Evolutionary conservation across 2,329 filamentous ascomycete species (phyloP).

Genomic region (Neopestalotiopsis rosae): DNA sequence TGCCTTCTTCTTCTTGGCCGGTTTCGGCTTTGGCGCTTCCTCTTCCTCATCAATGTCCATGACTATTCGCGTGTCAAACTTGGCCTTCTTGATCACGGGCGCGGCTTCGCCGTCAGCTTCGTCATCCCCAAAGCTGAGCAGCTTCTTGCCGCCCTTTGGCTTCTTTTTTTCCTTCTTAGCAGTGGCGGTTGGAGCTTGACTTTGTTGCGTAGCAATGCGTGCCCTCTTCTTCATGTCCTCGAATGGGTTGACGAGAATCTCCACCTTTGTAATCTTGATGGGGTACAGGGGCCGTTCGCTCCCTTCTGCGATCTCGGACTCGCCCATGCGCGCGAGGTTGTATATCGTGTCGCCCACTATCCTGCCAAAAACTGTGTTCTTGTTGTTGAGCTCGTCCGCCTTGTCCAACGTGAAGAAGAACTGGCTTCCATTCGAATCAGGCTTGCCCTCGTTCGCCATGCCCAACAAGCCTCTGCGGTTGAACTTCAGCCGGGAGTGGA

Average conservation of each 20-base stretch:
- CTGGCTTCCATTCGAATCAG: constrained; percentile 88
- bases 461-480: constrained; percentile 87
- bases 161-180: constrained; percentile 67
- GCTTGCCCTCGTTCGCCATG: constrained; percentile 89
- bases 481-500: constrained; percentile 91
- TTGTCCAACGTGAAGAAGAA: constrained; percentile 95
- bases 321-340: constrained; percentile 92
- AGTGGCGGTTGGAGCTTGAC: constrained; percentile 47
- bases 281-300: constrained; percentile 87
- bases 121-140: constrained; percentile 79
- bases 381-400: constrained; percentile 82
- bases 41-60: constrained; percentile 59
- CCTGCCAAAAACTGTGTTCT: constrained; percentile 93
- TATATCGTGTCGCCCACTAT: constrained; percentile 95
- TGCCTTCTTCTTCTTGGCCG: constrained; percentile 35
- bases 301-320: constrained; percentile 79
- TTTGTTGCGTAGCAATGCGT: constrained; percentile 55
- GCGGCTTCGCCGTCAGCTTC: constrained; percentile 63
- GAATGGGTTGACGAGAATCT: constrained; percentile 83
- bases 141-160: constrained; percentile 75
- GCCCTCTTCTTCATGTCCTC: constrained; percentile 78
- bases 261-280: constrained; percentile 74
- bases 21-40: constrained; percentile 32
- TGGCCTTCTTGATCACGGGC: constrained; percentile 74
- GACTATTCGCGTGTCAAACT: constrained; percentile 79